Percentiles rank a stretch among this genome's conserved stretches.
These are phyloP conservation scores for Ceratocystis albifundus DNA, from an alignment of 2,329 filamentous ascomycete species.

Conservation along the genomic window DNA sequence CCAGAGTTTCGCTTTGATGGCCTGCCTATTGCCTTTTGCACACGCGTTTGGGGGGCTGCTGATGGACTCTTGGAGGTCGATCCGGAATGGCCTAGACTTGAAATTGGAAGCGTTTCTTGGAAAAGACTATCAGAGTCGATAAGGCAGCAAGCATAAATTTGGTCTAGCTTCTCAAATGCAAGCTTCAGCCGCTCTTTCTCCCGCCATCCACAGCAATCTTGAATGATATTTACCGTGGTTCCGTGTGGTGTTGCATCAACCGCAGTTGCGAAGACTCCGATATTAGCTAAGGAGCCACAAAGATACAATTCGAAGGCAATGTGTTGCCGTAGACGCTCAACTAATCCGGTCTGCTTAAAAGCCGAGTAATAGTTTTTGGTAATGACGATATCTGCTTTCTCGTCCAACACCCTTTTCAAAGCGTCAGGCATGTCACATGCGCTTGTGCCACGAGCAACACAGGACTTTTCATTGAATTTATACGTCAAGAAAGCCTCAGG, in stretches of 20 bases:
- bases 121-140: slow-evolving; percentile 50
- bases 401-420: slow-evolving; percentile 37
- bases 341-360: slow-evolving; percentile 60
- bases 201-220: slow-evolving; percentile 80
- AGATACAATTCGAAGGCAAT: slow-evolving; percentile 84
- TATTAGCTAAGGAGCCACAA: slow-evolving; percentile 74
- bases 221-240: slow-evolving; percentile 71
- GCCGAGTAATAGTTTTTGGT: slow-evolving; percentile 80
- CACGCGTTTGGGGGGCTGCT: slow-evolving; percentile 10
- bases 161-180: slow-evolving; percentile 58
- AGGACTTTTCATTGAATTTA: slow-evolving; percentile 30
- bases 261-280: slow-evolving; percentile 83
- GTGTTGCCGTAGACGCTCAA: slow-evolving; percentile 68
- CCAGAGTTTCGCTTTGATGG: neutral
- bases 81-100: neutral
- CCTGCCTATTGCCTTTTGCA: slow-evolving; percentile 5
- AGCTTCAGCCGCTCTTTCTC: slow-evolving; percentile 55
- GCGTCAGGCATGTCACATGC: slow-evolving; percentile 38
- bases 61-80: neutral
- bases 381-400: slow-evolving; percentile 40
- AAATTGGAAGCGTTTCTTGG: slow-evolving; percentile 23
- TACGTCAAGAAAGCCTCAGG: slow-evolving; percentile 40
- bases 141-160: slow-evolving; percentile 62
- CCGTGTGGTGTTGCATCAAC: slow-evolving; percentile 83
- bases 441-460: slow-evolving; percentile 36